Evolutionary conservation across 2,329 filamentous ascomycete genomes (phyloP), one percentile per base, ranked within the genome.

Genomic region (Fusarium circinatum): DNA sequence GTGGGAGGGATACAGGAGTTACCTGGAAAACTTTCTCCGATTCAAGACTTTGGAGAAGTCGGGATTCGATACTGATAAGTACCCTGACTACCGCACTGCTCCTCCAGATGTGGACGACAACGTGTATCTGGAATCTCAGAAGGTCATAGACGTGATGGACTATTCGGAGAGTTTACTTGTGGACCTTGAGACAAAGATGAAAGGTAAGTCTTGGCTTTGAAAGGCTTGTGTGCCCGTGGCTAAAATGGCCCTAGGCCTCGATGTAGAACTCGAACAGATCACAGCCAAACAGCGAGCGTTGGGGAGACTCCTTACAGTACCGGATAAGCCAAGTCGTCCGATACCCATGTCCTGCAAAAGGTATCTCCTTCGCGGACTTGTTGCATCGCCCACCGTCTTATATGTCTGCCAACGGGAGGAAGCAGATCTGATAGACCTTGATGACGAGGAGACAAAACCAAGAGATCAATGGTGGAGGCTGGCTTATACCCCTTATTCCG

Each of bases 381-480:
- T 84, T 20, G 85, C 85, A 18, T 82, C 82, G 1, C 79, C 81
- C 18, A 84, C 86, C 56, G 79, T 87, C 3, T 82, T 86, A 15
- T 90, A 88, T 71, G 80, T 90, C 39, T 89, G 88, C 73, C 83
- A 82, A 65, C 82, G 84, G 42, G 76, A 81, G 22, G 83, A 84
- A 61, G 78, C 79, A 9, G 81, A 85, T 57, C 75, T 86, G 38
- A 84, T 85, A 56, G 84, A 87, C 22, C 54, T 86, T n/a, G 82
- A 80, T 3, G 83, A 81, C 38, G 66, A 71, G 8, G 58, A 80
- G 7, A 72, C 71, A 32, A 71, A 75, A 28, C 66, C 77, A 8
- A 71, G 70, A 22, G 87, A 89, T 59, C 88, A 89, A 75, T 90
- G 88, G 88, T 90, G 88, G 88, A 85, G 85, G 71, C 80, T 90